Base-by-base conservation (phyloP, 805 yeast species). In the Starmerella bombi region DNA sequence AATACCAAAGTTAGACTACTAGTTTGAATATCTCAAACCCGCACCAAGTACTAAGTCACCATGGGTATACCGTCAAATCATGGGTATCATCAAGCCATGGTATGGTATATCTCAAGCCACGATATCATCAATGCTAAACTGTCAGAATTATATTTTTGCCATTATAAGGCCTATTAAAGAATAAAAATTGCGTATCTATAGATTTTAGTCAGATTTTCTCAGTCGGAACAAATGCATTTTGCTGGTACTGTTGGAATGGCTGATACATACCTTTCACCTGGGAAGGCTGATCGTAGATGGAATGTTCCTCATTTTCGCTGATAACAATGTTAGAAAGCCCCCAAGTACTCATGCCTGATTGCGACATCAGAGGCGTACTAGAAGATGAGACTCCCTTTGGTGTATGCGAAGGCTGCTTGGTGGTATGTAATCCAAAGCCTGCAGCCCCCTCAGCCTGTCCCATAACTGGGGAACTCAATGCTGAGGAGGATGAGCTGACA, bases 211-310 rank as follows among this genome's bases (percentile, higher is more conserved):
- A 32, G 10, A 21, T 12, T 14, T 32, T 32, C 8, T 32, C 27
- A 10, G 27, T 21, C 6, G 35, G 9, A 20, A 32, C 25, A 15
- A 8, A 20, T 9, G 35, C 7, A 7, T 21, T 17, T 3, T 37
- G 38, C 22, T 38, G 22, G 40, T 25, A 42, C 27, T 38, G 45
- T 27, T 42, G 45, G 37, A 42, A 42, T 15, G 42, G 45, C 25
- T 36, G 42, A 31, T 38, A 42, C n/a, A 28, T 38, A 8, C 27
- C 35, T 5, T 17, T 21, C 16, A 10, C 15, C 20, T 19, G 15
- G 10, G 35, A 5, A 5, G 14, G 9, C 5, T 20, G 8, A 21
- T 5, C 16, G 17, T 5, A 5, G 16, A 20, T 5, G 10, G 6
- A 12, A 5, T 20, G 25, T 21, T 32, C 35, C 9, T 31, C 34